A percentile compares a stretch with the other conserved stretches of the same genome.
Evolutionary conservation across 805 yeast species (phyloP).

Genomic region (Cyberlindnera samutprakarnensis): DNA sequence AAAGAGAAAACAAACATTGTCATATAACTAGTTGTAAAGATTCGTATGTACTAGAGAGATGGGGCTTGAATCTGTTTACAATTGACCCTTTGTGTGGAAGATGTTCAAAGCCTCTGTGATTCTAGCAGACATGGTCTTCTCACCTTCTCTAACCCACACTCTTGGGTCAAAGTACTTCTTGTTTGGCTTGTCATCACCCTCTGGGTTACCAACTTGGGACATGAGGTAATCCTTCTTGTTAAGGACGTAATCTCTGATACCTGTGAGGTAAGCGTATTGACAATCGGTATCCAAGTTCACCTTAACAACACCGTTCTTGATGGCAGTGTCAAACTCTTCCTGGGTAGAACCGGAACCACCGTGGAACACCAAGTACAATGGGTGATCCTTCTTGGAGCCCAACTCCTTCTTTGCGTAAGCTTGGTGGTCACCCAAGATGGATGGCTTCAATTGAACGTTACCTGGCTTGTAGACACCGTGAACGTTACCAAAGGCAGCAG

Average conservation of each 20-base stretch:
- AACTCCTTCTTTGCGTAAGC: constrained; percentile 68
- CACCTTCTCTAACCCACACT: constrained; percentile 99
- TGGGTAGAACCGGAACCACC: constrained; percentile 99
- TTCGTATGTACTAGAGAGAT: no score
- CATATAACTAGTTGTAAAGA: no score
- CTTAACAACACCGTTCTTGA: constrained; percentile 92
- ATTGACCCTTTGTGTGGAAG: constrained; percentile 73
- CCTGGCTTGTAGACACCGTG: constrained; percentile 99
- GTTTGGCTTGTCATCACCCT: constrained; percentile 98
- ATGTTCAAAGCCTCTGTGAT: constrained; percentile 73
- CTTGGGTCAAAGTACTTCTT: constrained; percentile 99
- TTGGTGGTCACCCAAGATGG: constrained; percentile 94
- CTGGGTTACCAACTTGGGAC: constrained; percentile 97
- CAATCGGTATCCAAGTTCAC: constrained; percentile 99
- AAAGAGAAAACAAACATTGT: no score
- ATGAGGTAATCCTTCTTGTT: constrained; percentile 91
- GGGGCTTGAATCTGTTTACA: no score
- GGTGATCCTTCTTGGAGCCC: constrained; percentile 46
- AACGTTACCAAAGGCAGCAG: constrained; percentile 99
- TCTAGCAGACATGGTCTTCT: constrained; percentile 93
- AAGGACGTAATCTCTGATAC: constrained; percentile 96
- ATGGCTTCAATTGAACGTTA: constrained; percentile 90
- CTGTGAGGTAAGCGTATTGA: constrained; percentile 94
- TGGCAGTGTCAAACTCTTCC: constrained; percentile 86
- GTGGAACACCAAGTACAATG: constrained; percentile 97